These are phyloP conservation scores for Jaminaea rosea DNA, from an alignment of 1,284 basidiomycete genomes.

Conservation along the genomic window DNA sequence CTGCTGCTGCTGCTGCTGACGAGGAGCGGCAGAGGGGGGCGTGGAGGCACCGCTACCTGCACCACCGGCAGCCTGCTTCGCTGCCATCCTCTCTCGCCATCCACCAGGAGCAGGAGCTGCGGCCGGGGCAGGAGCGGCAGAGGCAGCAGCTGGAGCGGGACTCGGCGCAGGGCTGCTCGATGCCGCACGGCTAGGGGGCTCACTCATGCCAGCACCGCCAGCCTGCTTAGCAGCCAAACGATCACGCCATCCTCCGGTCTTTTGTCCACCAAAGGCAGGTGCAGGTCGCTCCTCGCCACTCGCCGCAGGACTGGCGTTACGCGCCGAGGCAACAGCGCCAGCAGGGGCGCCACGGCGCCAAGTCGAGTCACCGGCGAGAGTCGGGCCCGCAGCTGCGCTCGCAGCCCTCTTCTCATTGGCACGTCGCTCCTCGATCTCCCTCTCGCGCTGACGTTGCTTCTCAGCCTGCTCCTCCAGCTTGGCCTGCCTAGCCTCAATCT, in stretches of 20 bases:
- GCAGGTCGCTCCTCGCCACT: no score
- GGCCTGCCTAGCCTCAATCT: conserved; percentile 41
- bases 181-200: conserved; percentile 3
- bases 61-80: conserved; percentile 16
- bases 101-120: conserved; percentile 7
- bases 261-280: neutral
- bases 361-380: neutral
- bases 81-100: conserved; percentile 24
- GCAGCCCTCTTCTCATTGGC: conserved; percentile 5
- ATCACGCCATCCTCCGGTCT: conserved; percentile 6
- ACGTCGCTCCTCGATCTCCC: conserved; percentile 22
- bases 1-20: conserved; percentile 8
- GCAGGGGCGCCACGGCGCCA: conserved; percentile 8
- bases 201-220: conserved; percentile 10
- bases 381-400: conserved; percentile 11
- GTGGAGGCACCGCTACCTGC: conserved; percentile 3
- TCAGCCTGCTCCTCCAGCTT: conserved; percentile 33
- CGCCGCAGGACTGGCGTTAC: conserved; percentile 2
- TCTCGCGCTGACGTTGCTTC: conserved; percentile 34
- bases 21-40: conserved; percentile 7
- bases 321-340: conserved; percentile 7
- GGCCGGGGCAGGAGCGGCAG: conserved; percentile 9
- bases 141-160: conserved; percentile 5
- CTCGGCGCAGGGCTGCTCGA: neutral
- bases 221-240: conserved; percentile 2